Conservation (phyloP, 495 filamentous ascomycete species). For the Oidiodendron maius region DNA sequence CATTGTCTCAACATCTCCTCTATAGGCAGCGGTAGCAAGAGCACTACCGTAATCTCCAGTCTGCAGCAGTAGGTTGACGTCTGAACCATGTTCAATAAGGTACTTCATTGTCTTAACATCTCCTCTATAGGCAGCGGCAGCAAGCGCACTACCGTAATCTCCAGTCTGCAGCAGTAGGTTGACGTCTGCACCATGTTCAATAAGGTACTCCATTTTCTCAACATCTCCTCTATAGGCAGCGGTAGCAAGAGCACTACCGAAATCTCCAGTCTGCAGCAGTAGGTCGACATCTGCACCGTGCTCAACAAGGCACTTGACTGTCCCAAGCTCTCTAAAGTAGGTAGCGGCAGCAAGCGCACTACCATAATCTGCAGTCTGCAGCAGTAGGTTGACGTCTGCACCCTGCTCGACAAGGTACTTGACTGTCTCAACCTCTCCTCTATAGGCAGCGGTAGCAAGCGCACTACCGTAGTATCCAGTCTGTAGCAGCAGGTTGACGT, state of each 20-base stretch:
- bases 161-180: constrained; percentile 17
- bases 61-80: constrained; percentile 18
- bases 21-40: constrained; percentile 5
- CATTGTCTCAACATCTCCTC: not conserved
- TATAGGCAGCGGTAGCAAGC: not conserved
- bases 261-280: constrained; percentile 8
- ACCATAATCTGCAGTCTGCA: constrained; percentile 4
- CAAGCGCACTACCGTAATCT: constrained; percentile 8
- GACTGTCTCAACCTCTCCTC: constrained; percentile 14
- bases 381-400: constrained; percentile 24
- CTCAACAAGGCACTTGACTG: constrained; percentile 24
- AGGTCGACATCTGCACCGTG: constrained; percentile 26
- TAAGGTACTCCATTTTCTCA: constrained; percentile 22
- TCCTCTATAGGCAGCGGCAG: too few species aligned
- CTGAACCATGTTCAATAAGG: constrained; percentile 25
- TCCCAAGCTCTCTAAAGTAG: not conserved
- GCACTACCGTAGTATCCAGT: constrained; percentile 5
- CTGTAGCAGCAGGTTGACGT: constrained; percentile 11
- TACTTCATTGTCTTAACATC: constrained; percentile 18
- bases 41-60: constrained; percentile 9
- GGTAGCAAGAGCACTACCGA: constrained; percentile 8
- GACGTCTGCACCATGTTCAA: constrained; percentile 27
- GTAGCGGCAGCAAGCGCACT: constrained; percentile 9
- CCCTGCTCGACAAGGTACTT: constrained; percentile 24
- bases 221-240: not conserved